Base-by-base conservation (phyloP, 2,329 filamentous ascomycete species). In the Penicillium sp. region DNA sequence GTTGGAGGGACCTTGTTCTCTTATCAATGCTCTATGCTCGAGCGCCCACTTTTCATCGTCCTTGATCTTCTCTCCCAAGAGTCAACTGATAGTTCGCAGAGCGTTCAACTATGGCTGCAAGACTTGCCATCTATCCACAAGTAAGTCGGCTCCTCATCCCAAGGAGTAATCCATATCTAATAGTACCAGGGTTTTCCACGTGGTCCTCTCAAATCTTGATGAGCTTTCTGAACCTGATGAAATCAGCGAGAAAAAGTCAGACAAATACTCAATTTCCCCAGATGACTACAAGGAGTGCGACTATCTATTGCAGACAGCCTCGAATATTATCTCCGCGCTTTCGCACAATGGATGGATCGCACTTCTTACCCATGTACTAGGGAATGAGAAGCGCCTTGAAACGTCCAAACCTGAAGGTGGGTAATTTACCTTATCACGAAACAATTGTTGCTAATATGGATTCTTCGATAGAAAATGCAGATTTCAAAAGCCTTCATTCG, bases 61-160 rank as follows among this genome's bases (percentile, higher is more conserved):
- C 79, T 97, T 27, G 93, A 97, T 73, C 83, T 88, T 1, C 79
- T 97, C 1, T 76, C 84, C 19, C 88, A 93, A 58, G 87, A 91
- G 59, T 82, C 84, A 21, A 88, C 86, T 2, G 89, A 93, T 65
- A 78, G 89, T 15, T 91, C 88, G 61, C 88, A 91, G 75, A 88
- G 89, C 27, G 86, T 91, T 40, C 89, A 88, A 66, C 86, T 84
- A 49, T 97, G 93, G 93, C 80, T 97, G 4, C 88, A 89, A 47
- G 75, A 77, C 46, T 57, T 75, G 10, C 76, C 82, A 15, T 83
- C 78, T 41, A 74, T 86, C 31, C 78, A 81, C 54, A 80, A 69
- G 77, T 78, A 75, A 67, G 76, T 82, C 17, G 13, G 6, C 4
- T 31, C 2, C 9, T 23, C 6, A 3, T 7, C 40, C 9, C 12